phyloP scores from a whole-genome alignment of 192 early-diverging fungal genomes.

The Pecoramyces ruminantium region DNA sequence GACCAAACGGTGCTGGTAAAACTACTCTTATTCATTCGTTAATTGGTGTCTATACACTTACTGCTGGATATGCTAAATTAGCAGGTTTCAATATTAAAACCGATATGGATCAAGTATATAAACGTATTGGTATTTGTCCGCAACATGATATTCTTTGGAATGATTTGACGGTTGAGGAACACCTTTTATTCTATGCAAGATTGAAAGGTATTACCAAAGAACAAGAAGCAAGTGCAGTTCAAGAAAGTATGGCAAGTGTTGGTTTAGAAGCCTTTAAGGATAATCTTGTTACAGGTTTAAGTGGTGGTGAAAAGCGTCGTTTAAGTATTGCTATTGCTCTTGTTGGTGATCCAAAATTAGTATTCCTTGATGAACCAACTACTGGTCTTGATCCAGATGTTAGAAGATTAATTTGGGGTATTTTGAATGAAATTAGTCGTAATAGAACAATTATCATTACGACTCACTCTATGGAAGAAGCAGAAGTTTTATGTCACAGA shows the following conservation, averaged over 20 bases:
- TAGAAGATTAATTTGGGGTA: slow-evolving; percentile 54
- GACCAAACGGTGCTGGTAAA: slow-evolving; percentile 20
- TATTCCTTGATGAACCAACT: slow-evolving; percentile 69
- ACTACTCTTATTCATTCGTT: slow-evolving; percentile 53
- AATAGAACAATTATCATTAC: slow-evolving; percentile 45
- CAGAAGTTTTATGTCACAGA: slow-evolving; percentile 48
- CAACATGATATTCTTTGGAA: slow-evolving; percentile 63
- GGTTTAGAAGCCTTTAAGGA: slow-evolving; percentile 32
- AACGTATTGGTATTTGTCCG: slow-evolving; percentile 52
- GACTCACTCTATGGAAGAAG: slow-evolving; percentile 54
- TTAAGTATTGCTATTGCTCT: slow-evolving; percentile 57
- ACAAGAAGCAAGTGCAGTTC: slow-evolving; percentile 23
- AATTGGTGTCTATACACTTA: slow-evolving; percentile 43
- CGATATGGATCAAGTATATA: slow-evolving; percentile 30
- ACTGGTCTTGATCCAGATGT: slow-evolving; percentile 63
- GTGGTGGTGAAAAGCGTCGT: slow-evolving; percentile 61
- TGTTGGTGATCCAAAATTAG: slow-evolving; percentile 44
- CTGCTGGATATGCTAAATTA: slow-evolving; percentile 31
- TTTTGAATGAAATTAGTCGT: slow-evolving; percentile 30
- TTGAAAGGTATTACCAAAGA: slow-evolving; percentile 37
- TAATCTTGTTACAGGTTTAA: slow-evolving; percentile 39
- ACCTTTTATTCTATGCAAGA: slow-evolving; percentile 24
- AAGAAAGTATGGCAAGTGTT: slow-evolving; percentile 23
- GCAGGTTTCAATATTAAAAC: slow-evolving; percentile 34
- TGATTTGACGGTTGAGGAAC: slow-evolving; percentile 41